phyloP scores from a whole-genome alignment of 257 asterid species.

The Petrea volubilis region DNA sequence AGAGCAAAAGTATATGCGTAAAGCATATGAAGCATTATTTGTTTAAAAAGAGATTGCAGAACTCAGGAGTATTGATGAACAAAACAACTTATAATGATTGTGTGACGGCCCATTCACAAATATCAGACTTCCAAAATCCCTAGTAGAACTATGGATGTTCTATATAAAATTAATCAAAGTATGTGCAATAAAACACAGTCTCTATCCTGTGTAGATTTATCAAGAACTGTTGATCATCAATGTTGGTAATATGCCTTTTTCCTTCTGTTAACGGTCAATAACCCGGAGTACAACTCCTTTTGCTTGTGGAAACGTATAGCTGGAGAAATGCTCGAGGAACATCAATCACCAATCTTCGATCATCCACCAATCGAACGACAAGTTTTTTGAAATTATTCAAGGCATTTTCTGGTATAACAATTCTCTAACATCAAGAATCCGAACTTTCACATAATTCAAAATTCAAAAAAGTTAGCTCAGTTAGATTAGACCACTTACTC shows the following conservation, averaged over 20 bases:
- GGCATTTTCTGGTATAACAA: slow-evolving; percentile 3
- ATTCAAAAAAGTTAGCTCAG: slow-evolving; percentile 17
- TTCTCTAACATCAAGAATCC: background rate
- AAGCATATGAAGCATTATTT: background rate
- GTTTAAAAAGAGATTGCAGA: background rate
- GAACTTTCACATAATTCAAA: background rate
- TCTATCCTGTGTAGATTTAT: too few relatives aligned
- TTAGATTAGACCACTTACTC: slow-evolving; percentile 52
- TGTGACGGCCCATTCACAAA: background rate
- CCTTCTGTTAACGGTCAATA: too few relatives aligned
- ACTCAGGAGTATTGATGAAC: background rate
- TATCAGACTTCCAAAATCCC: background rate
- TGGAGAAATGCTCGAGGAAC: background rate
- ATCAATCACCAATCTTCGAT: background rate
- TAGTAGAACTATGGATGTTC: background rate
- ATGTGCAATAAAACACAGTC: background rate
- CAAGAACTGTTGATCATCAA: too few relatives aligned
- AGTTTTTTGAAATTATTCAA: background rate
- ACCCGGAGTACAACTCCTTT: background rate
- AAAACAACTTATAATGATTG: background rate
- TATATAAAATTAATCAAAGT: background rate
- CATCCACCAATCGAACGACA: slow-evolving; percentile 12
- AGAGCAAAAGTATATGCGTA: background rate
- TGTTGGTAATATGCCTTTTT: too few relatives aligned
- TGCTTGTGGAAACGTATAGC: background rate